Evolutionary conservation across 768 basidiomycete genomes (phyloP), one percentile per base, ranked within the genome.

Genomic region (Pleurotus giganteus): DNA sequence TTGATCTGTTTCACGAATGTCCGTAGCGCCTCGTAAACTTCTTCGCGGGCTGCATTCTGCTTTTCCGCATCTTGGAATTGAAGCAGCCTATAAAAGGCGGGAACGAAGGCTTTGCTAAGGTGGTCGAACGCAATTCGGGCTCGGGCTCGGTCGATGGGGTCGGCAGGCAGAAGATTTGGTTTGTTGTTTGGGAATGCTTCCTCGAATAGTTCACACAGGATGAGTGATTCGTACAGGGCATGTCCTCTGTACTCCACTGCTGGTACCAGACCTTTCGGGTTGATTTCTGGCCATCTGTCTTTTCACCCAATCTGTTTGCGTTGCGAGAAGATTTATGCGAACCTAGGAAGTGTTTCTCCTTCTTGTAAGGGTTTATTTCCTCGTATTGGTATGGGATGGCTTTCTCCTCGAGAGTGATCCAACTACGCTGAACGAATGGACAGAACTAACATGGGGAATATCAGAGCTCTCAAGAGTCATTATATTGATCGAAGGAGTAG

Each of bases 261-360:
- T 0, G 87, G 86, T 9, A 89, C 86, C 41, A 88, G 77, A 4
- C 88, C 87, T 61, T 83, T 85, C 0, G 88, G 86, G 57, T 86
- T 87, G 60, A 89, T 77, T 29, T 72, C 74, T 73, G 63, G 44
- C 28, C 62, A 57, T 27, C 26, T 49, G 21, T 27, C 27, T 44
- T 32, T 36, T 53, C 4, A 9, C 12, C n/a, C 2, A 4, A n/a
- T 15, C 26, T 19, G 24, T 39, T 28, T 47, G 37, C 23, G 9
- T 9, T 55, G 17, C 37, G 26, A 29, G 15, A 34, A 34, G 7
- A 34, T 34, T 31, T 24, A 15, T 27, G 54, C 74, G 31, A 56
- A 79, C 81, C 77, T 27, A 83, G 70, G 62, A 82, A 83, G 37
- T 79, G 74, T 13, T 74, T 68, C 61, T 82, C 82, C 60, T 87